phyloP scores from a whole-genome alignment of 2,329 filamentous ascomycete genomes.

The Aspergillus novoparasiticus region DNA sequence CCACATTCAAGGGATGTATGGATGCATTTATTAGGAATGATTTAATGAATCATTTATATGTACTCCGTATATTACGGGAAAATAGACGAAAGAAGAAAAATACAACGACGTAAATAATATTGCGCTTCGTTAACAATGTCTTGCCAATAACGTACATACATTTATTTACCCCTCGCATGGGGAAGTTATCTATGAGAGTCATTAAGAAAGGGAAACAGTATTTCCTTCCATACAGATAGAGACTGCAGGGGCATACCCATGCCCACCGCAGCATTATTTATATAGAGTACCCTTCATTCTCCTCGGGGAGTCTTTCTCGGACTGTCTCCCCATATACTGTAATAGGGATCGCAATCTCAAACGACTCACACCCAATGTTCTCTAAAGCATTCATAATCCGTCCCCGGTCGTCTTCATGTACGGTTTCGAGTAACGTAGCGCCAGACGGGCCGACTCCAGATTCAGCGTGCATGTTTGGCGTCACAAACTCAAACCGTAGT shows the following conservation, averaged over 20 bases:
- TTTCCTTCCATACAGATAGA: background rate
- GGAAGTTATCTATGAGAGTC: constrained; percentile 3
- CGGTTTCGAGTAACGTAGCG: constrained; percentile 70
- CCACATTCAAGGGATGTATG: background rate
- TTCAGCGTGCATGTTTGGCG: constrained; percentile 58
- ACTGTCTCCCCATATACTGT: constrained; percentile 70
- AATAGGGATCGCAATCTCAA: constrained; percentile 84
- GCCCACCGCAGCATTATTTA: constrained; percentile 28
- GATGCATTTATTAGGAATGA: background rate
- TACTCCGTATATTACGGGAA: background rate
- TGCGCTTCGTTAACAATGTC: background rate
- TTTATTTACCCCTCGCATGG: background rate
- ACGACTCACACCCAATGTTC: constrained; percentile 80
- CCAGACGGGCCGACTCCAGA: constrained; percentile 40
- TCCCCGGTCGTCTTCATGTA: constrained; percentile 77
- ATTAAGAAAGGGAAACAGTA: background rate
- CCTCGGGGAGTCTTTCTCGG: constrained; percentile 44
- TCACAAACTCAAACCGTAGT: constrained; percentile 88
- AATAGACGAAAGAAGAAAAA: background rate
- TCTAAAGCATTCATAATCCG: constrained; percentile 77
- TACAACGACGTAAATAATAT: too few species aligned
- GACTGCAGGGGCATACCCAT: background rate
- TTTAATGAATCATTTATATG: background rate
- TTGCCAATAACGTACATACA: background rate
- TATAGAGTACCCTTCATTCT: constrained; percentile 44